Evolutionary conservation across 2,329 filamentous ascomycete species (phyloP), one percentile per base, ranked within the genome.

Genomic region (Onygenales sp.): DNA sequence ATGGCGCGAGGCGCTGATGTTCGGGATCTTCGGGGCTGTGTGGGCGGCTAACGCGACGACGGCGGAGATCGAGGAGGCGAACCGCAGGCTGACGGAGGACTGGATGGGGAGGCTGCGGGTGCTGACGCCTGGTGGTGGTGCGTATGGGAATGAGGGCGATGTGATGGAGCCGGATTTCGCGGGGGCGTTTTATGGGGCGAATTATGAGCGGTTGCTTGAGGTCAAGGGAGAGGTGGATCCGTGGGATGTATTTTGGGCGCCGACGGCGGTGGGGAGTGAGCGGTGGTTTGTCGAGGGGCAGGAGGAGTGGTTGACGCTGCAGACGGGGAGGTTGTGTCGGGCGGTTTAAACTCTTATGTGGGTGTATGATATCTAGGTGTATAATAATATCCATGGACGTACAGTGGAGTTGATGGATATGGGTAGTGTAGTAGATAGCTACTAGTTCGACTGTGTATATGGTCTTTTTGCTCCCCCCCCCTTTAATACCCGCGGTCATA

Each of bases 191-290:
- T 67, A 64, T 45, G 65, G 66, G 2, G 54, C 53, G 8, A 66
- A 66, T 43, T 67, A 68, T 43, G 60, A 60, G 9, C 56, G 55
- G 13, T 55, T 67, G 14, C 51, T 59, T 33, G 27, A 51, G 14
- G 60, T 69, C 51, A 68, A 68, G 59, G 46, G 63, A 8, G 61
- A 60, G 50, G 64, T 63, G 43, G 66, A 68, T 56, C 64, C 64
- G 48, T 17, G 32, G 31, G 48, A 39, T 11, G 39, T 56, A 7
- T 61, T 62, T 9, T 56, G 38, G 5, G 54, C 51, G 14, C 39
- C 7, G 9, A 54, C 32, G 11, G 46, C 45, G 5, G 54, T 56
- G 13, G 54, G 51, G 17, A 54, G 44, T 36, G 51, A 56, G 38
- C 38, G 43, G 27, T 54, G 54, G 51, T 31, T 35, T 27, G 33